Conservation (phyloP, 108 stramenopile species). For the Skeletonema potamos region DNA sequence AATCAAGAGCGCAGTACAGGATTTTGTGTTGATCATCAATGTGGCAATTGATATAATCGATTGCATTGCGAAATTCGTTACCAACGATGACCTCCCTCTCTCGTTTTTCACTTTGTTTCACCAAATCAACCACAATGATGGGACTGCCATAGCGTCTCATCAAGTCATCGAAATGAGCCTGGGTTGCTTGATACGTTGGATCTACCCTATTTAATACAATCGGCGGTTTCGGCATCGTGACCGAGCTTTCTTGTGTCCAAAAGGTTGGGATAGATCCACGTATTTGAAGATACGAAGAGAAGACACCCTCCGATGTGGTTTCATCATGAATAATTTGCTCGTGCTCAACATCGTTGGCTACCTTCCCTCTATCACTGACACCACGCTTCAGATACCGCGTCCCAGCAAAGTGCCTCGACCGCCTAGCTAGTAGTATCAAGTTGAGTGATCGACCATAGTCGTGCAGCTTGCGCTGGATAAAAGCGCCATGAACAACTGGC, state of each 20-base stretch:
- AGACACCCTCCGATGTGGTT: constrained; percentile 76
- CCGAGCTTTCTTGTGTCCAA: constrained; percentile 95
- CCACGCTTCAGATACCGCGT: constrained; percentile 98
- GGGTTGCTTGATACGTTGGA: constrained; percentile 92
- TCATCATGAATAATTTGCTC: constrained; percentile 96
- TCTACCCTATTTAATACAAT: constrained; percentile 94
- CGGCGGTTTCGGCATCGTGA: constrained; percentile 97
- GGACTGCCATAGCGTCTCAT: constrained; percentile 92
- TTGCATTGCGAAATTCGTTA: constrained; percentile 90
- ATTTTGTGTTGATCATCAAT: constrained; percentile 91
- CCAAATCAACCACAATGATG: constrained; percentile 92
- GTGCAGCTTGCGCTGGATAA: constrained; percentile 88
- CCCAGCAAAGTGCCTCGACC: constrained; percentile 97
- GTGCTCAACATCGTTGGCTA: constrained; percentile 94
- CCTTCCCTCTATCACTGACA: constrained; percentile 92
- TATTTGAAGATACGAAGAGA: constrained; percentile 92
- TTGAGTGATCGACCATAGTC: constrained; percentile 91
- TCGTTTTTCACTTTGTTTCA: constrained; percentile 93
- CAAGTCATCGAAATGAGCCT: constrained; percentile 93
- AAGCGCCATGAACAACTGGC: constrained; percentile 94
- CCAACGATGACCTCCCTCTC: constrained; percentile 95
- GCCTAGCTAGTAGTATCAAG: constrained; percentile 89
- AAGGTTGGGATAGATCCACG: constrained; percentile 96
- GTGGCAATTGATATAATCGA: constrained; percentile 92
- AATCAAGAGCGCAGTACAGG: constrained; percentile 87